Percentiles rank a stretch among this genome's conserved stretches.
These are phyloP conservation scores for Nymphaea thermarum DNA, from an alignment of 164 flowering plant genomes.

Conservation along the genomic window DNA sequence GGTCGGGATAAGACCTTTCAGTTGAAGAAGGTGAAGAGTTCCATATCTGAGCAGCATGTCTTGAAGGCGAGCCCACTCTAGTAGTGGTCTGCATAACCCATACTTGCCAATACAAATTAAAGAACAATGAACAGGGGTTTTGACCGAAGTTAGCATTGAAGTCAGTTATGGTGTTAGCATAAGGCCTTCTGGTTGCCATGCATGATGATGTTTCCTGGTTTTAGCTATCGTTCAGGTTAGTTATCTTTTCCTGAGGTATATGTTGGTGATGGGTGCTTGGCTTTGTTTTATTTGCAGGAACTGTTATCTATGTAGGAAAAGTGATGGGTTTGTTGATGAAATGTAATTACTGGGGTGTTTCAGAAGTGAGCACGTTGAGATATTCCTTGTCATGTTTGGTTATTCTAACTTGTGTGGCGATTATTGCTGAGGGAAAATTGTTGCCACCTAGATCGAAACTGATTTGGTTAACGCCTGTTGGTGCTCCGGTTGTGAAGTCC, in stretches of 20 bases:
- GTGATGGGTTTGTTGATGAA: background rate
- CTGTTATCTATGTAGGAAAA: background rate
- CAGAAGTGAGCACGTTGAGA: background rate
- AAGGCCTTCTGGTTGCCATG: background rate
- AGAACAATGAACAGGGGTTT: background rate
- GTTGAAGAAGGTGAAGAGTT: no score
- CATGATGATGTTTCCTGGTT: background rate
- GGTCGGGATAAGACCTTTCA: no score
- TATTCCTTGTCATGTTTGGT: background rate
- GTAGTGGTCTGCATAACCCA: no score
- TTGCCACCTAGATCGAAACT: background rate
- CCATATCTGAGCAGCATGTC: no score
- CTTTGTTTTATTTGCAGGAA: background rate
- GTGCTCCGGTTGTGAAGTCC: background rate
- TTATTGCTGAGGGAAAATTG: background rate
- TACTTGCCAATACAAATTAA: no score
- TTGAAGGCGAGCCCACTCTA: no score
- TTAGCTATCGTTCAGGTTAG: background rate
- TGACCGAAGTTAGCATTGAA: background rate
- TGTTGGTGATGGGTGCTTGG: background rate
- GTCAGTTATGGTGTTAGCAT: background rate
- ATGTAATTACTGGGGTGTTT: background rate
- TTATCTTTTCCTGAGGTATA: background rate
- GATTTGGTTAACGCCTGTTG: background rate
- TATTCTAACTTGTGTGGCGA: background rate